phyloP scores from a whole-genome alignment of 225 moss, liverwort and hornwort genomes.

The Marchantia paleacea region DNA sequence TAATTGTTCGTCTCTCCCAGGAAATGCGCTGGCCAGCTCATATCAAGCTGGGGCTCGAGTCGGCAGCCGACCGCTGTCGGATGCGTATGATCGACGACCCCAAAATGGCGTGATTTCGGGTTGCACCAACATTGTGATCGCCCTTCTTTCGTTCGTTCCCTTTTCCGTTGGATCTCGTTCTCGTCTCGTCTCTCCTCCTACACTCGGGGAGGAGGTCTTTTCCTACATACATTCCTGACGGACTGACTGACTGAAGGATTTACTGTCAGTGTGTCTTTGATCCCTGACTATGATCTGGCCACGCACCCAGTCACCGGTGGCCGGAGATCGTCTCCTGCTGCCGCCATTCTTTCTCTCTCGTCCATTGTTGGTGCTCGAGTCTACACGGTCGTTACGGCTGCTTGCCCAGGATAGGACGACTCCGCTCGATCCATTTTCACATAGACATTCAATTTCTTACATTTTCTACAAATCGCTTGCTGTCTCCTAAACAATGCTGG shows the following conservation, averaged over 20 bases:
- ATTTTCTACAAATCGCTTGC: too few relatives aligned
- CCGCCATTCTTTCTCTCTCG: not conserved
- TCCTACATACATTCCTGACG: too few relatives aligned
- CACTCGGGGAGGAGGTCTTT: too few relatives aligned
- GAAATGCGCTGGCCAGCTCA: conserved; percentile 14
- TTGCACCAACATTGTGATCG: not conserved
- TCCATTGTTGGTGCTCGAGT: not conserved
- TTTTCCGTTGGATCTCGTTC: not conserved
- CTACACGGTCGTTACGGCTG: too few relatives aligned
- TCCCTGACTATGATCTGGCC: too few relatives aligned
- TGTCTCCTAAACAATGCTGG: too few relatives aligned
- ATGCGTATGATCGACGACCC: not conserved
- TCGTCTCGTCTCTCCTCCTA: too few relatives aligned
- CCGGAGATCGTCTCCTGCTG: not conserved
- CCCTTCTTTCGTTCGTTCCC: not conserved
- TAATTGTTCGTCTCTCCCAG: conserved; percentile 7
- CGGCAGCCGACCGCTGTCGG: not conserved
- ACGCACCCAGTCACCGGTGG: too few relatives aligned
- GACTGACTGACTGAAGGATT: not conserved
- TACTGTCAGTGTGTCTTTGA: too few relatives aligned
- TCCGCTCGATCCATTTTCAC: too few relatives aligned
- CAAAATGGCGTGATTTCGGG: not conserved
- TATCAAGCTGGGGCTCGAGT: not conserved
- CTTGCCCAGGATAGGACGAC: too few relatives aligned
- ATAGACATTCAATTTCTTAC: too few relatives aligned